These are phyloP conservation scores for Lonicera japonica DNA, from an alignment of 129 eudicot genomes.

Conservation along the genomic window DNA sequence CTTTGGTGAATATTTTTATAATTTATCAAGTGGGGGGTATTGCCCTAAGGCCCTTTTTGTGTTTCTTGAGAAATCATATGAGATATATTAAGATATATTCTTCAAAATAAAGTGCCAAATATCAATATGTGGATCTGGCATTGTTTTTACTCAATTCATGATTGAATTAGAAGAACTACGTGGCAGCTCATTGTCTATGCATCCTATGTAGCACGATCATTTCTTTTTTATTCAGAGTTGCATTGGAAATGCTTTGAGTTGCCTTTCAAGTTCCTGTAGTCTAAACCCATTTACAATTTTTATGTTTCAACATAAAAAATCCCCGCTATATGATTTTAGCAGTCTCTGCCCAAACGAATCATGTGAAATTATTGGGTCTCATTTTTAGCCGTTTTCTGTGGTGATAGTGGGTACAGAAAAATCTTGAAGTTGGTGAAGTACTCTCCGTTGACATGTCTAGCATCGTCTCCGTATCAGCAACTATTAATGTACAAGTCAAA, in stretches of 20 bases:
- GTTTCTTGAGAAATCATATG: too few relatives aligned
- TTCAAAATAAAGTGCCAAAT: too few relatives aligned
- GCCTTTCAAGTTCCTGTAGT: not conserved
- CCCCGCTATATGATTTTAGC: not conserved
- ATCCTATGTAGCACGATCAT: too few relatives aligned
- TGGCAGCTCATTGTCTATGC: too few relatives aligned
- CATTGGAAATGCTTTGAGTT: not conserved
- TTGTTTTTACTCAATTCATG: too few relatives aligned
- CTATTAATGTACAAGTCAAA: constrained; percentile 69
- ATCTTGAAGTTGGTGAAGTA: constrained; percentile 95
- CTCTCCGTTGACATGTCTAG: constrained; percentile 83
- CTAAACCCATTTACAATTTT: not conserved
- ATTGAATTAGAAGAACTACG: too few relatives aligned
- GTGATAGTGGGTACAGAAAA: constrained; percentile 89
- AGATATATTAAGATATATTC: too few relatives aligned
- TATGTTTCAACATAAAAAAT: too few relatives aligned
- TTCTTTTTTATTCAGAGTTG: not conserved
- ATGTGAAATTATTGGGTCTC: not conserved
- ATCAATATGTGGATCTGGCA: too few relatives aligned
- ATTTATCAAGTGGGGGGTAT: not conserved
- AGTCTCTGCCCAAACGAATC: not conserved
- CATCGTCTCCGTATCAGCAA: constrained; percentile 67
- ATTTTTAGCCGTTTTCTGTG: not conserved
- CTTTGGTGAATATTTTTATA: not conserved
- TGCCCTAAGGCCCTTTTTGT: too few relatives aligned